Evolutionary conservation across 176 grass and related monocot genomes (phyloP).

Genomic region (Avena eriantha): DNA sequence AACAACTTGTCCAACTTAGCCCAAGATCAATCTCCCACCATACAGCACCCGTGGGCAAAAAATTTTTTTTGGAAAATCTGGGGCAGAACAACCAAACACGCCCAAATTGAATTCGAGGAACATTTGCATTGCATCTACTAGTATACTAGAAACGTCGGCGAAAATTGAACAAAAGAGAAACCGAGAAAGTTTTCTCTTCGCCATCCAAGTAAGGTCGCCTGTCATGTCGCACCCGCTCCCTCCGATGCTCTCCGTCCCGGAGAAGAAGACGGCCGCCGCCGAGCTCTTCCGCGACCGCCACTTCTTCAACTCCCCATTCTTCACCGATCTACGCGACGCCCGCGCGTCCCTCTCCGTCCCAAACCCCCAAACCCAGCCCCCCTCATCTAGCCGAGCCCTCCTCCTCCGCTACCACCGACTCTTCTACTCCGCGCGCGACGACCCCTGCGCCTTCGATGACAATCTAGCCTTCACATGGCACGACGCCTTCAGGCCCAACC

Average conservation of each 20-base stretch:
- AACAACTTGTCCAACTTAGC: no score
- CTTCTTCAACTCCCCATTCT: slow-evolving; percentile 63
- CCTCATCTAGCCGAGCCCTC: slow-evolving; percentile 52
- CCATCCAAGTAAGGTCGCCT: neutral
- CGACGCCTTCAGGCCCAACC: slow-evolving; percentile 74
- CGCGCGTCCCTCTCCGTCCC: slow-evolving; percentile 47
- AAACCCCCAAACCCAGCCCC: slow-evolving; percentile 40
- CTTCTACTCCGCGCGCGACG: slow-evolving; percentile 52
- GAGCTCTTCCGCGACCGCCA: slow-evolving; percentile 65
- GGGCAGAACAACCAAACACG: no score
- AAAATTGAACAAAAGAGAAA: neutral
- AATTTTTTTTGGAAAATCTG: no score
- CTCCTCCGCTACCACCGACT: slow-evolving; percentile 67
- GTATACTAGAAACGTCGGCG: no score
- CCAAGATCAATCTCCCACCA: no score
- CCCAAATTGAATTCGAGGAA: no score
- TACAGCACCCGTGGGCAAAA: no score
- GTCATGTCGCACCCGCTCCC: slow-evolving; percentile 37
- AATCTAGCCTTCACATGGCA: slow-evolving; percentile 75
- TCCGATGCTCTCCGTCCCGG: slow-evolving; percentile 70
- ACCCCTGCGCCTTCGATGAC: slow-evolving; percentile 58
- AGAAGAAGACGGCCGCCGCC: slow-evolving; percentile 71
- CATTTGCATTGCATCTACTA: no score
- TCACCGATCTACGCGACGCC: slow-evolving; percentile 56
- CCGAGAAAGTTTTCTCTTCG: neutral